Evolutionary conservation across 2,329 filamentous ascomycete genomes (phyloP).

Genomic region (Lachnellula suecica): DNA sequence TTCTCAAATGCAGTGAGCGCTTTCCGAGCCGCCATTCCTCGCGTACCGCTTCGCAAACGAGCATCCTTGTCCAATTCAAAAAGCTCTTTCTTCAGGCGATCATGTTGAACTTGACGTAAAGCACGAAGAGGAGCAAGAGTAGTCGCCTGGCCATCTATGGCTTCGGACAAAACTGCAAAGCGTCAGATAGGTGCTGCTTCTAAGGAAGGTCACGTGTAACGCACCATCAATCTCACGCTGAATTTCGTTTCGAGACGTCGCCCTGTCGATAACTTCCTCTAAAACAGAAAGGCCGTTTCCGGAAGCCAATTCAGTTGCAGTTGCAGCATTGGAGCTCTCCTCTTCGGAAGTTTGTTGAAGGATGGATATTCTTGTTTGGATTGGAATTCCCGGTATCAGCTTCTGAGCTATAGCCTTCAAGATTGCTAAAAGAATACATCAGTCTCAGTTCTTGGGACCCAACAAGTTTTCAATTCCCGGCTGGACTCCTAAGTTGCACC

Average conservation of each 20-base stretch:
- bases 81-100: conserved; percentile 60
- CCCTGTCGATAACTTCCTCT: conserved; percentile 65
- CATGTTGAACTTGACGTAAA: conserved; percentile 60
- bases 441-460: conserved; percentile 8
- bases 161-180: conserved; percentile 52
- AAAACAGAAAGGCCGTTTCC: conserved; percentile 51
- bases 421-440: conserved; percentile 48
- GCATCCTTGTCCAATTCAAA: conserved; percentile 74
- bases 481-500: too few relatives aligned
- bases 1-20: conserved; percentile 69
- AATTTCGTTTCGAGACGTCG: conserved; percentile 54
- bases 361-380: conserved; percentile 63
- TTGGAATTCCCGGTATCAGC: conserved; percentile 73
- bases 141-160: conserved; percentile 55
- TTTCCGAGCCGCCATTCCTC: conserved; percentile 76
- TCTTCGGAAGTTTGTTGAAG: conserved; percentile 61
- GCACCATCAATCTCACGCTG: conserved; percentile 61
- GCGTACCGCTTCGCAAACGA: conserved; percentile 68
- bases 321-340: conserved; percentile 23
- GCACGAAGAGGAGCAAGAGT: conserved; percentile 57
- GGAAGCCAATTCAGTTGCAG: conserved; percentile 35
- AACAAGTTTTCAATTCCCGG: too few relatives aligned
- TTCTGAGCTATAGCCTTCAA: conserved; percentile 75
- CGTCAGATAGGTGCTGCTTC: not conserved
- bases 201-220: conserved; percentile 12